Percentiles rank a stretch among this genome's conserved stretches.
Evolutionary conservation across 2,329 filamentous ascomycete species (phyloP).

Genomic region (Hypoxylon sp.): DNA sequence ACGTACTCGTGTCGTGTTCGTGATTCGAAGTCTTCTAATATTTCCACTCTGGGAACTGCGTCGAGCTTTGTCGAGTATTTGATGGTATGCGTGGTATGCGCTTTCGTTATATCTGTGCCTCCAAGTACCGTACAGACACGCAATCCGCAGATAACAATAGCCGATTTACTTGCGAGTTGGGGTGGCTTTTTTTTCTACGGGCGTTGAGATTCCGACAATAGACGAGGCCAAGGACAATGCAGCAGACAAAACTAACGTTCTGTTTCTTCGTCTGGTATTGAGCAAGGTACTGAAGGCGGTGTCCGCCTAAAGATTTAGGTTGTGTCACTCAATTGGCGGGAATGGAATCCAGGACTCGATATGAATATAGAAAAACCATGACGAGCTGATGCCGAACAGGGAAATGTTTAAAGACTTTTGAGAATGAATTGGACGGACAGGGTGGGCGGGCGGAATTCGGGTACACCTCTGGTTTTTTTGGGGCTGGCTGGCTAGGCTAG

Average conservation of each 20-base stretch:
- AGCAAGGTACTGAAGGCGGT: conserved; percentile 30
- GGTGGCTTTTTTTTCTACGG: conserved; percentile 19
- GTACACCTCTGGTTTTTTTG: conserved; percentile 37
- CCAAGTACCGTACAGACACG: conserved; percentile 38
- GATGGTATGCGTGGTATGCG: conserved; percentile 39
- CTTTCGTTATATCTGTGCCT: conserved; percentile 39
- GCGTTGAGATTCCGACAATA: conserved; percentile 38
- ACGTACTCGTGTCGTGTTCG: conserved; percentile 39
- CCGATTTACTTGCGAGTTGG: conserved; percentile 32
- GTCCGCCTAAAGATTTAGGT: conserved; percentile 39
- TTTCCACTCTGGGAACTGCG: conserved; percentile 34
- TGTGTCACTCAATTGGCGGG: conserved; percentile 48
- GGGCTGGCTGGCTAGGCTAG: conserved; percentile 46
- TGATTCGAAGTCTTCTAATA: conserved; percentile 34
- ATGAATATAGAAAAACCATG: conserved; percentile 45
- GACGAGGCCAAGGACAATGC: conserved; percentile 36
- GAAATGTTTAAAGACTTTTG: conserved; percentile 43
- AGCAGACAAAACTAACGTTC: conserved; percentile 26
- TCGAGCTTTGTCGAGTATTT: conserved; percentile 34
- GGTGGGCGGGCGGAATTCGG: conserved; percentile 41
- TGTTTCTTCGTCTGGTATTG: conserved; percentile 20
- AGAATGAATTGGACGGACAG: conserved; percentile 44
- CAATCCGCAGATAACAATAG: conserved; percentile 42
- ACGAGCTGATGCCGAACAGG: conserved; percentile 45
- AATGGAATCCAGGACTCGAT: conserved; percentile 41